Percentiles rank a stretch among this genome's conserved stretches.
Evolutionary conservation across 805 yeast species (phyloP).

Genomic region (Candida insectalens): DNA sequence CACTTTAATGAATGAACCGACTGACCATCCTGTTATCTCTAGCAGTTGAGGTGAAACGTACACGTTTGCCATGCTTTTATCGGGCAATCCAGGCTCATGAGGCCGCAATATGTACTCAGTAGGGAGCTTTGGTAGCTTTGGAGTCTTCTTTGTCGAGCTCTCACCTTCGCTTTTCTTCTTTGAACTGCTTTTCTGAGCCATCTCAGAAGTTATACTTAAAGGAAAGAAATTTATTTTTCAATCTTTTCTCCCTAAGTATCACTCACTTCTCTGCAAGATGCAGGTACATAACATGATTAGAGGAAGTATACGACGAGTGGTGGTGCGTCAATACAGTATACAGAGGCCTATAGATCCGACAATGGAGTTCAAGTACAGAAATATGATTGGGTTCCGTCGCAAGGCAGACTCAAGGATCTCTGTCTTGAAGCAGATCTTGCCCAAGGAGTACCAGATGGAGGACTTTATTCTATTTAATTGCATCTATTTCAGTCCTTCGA

Average conservation of each 20-base stretch:
- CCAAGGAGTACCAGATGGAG: conserved; percentile 13
- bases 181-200: conserved; percentile 18
- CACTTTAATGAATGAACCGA: conserved; percentile 19
- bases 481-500: conserved; percentile 11
- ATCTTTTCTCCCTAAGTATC: too few species aligned
- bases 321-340: too few species aligned
- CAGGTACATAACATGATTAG: too few species aligned
- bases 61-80: conserved; percentile 10
- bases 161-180: conserved; percentile 8
- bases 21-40: conserved; percentile 12
- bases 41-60: conserved; percentile 17
- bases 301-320: too few species aligned
- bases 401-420: conserved; percentile 15
- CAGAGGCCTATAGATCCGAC: too few species aligned
- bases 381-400: conserved; percentile 11
- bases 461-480: conserved; percentile 14
- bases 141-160: conserved; percentile 8
- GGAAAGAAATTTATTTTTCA: too few species aligned
- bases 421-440: conserved; percentile 14
- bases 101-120: conserved; percentile 23
- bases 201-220: too few species aligned
- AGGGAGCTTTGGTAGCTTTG: conserved; percentile 16
- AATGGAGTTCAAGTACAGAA: conserved; percentile 6
- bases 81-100: not conserved
- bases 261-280: too few species aligned